Evolutionary conservation across 2,329 filamentous ascomycete species (phyloP).

Genomic region (Pseudogymnoascus sp.): DNA sequence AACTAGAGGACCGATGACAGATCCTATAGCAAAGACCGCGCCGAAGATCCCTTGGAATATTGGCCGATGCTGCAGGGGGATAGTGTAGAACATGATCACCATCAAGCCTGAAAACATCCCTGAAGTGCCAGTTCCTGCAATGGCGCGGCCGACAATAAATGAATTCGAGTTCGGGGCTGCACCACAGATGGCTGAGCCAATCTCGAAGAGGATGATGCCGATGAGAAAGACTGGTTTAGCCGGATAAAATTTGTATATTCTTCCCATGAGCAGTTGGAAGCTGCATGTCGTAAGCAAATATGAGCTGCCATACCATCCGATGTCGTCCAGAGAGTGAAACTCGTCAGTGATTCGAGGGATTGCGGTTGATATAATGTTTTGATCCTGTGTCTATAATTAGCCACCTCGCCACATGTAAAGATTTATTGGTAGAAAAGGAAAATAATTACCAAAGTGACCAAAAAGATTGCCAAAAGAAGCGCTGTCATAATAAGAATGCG

Average conservation of each 20-base stretch:
- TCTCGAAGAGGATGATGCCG: slow-evolving; percentile 25
- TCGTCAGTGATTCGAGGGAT: slow-evolving; percentile 20
- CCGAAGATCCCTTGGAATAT: slow-evolving; percentile 19
- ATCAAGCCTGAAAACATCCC: slow-evolving; percentile 27
- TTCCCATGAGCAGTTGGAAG: slow-evolving; percentile 21
- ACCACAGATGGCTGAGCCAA: slow-evolving; percentile 27
- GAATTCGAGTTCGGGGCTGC: slow-evolving; percentile 23
- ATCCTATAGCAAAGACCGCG: slow-evolving; percentile 21
- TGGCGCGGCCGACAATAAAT: slow-evolving; percentile 27
- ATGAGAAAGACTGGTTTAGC: slow-evolving; percentile 24
- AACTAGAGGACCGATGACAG: slow-evolving; percentile 26
- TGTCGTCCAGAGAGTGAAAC: slow-evolving; percentile 19
- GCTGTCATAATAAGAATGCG: slow-evolving; percentile 21
- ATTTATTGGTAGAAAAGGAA: background rate
- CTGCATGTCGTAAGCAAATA: slow-evolving; percentile 28
- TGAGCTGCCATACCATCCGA: slow-evolving; percentile 33
- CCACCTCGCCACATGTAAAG: no score
- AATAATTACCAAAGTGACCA: slow-evolving; percentile 21
- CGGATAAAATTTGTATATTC: slow-evolving; percentile 25
- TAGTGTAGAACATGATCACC: slow-evolving; percentile 22
- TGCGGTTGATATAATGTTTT: slow-evolving; percentile 11
- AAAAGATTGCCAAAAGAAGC: slow-evolving; percentile 21
- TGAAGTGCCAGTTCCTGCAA: slow-evolving; percentile 25
- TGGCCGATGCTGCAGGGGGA: slow-evolving; percentile 19
- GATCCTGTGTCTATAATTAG: slow-evolving; percentile 24